Conservation (phyloP, 805 yeast genomes). For the Candida silvatica region DNA sequence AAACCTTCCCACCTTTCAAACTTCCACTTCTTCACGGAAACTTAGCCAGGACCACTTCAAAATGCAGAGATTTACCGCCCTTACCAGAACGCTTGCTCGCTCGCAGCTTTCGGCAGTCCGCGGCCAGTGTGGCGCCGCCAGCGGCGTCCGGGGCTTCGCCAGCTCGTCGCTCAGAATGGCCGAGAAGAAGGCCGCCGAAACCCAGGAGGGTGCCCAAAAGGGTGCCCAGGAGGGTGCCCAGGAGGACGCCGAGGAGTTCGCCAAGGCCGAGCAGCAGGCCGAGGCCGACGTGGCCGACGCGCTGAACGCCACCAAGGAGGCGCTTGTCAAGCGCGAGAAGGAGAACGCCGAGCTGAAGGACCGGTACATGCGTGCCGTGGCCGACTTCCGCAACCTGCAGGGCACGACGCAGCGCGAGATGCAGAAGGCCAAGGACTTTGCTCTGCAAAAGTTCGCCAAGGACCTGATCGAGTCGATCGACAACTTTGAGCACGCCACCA, state of each 20-base stretch:
- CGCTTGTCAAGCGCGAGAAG: conserved; percentile 53
- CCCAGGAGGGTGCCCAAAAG: not conserved
- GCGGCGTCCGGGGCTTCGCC: not conserved
- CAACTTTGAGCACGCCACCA: conserved; percentile 80
- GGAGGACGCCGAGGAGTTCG: conserved; percentile 9
- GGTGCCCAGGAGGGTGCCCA: conserved; percentile 5
- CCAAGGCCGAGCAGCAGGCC: conserved; percentile 8
- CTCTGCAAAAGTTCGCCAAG: conserved; percentile 84
- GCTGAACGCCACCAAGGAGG: conserved; percentile 36
- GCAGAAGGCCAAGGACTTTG: conserved; percentile 82
- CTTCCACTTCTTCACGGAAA: not conserved
- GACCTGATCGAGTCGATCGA: conserved; percentile 86
- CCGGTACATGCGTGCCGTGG: conserved; percentile 72
- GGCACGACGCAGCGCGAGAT: conserved; percentile 83
- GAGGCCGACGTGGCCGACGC: conserved; percentile 18
- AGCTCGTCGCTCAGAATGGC: not conserved
- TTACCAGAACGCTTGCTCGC: not conserved
- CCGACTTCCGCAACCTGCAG: conserved; percentile 90
- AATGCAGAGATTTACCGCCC: conserved; percentile 1
- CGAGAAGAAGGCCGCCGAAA: not conserved
- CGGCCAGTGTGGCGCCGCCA: not conserved
- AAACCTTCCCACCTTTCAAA: no score
- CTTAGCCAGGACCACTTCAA: not conserved
- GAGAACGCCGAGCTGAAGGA: conserved; percentile 80
- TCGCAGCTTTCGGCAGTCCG: not conserved